Conservation (phyloP, 345 rosid species). For the Lepidium aucheri region DNA sequence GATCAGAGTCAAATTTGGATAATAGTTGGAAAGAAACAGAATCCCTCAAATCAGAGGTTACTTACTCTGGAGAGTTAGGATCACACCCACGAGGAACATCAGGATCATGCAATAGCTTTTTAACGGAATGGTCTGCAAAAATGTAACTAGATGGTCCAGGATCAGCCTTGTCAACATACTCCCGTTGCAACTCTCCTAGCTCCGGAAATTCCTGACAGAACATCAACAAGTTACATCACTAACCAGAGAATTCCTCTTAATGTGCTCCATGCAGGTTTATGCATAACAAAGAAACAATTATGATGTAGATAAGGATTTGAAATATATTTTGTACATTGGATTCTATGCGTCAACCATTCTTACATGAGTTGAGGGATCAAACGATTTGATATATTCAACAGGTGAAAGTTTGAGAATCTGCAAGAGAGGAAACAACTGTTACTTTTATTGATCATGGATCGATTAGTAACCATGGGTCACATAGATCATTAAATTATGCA, state of each 20-base stretch:
- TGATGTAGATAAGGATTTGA: background rate
- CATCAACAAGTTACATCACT: conserved; percentile 7
- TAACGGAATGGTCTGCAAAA: conserved; percentile 35
- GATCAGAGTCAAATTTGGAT: background rate
- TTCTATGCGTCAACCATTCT: conserved; percentile 24
- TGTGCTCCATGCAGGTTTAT: conserved; percentile 1
- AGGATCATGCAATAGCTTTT: conserved; percentile 68
- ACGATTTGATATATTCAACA: conserved; percentile 49
- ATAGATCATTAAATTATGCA: background rate
- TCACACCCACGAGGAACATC: conserved; percentile 72
- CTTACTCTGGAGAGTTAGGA: conserved; percentile 73
- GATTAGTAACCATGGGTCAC: background rate
- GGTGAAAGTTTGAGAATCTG: conserved; percentile 84
- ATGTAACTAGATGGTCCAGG: conserved; percentile 39
- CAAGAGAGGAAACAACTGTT: conserved; percentile 9
- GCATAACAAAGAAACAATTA: background rate
- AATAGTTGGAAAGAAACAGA: conserved; percentile 2
- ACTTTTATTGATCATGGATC: conserved; percentile 1
- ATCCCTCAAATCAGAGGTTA: background rate
- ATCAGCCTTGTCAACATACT: conserved; percentile 42
- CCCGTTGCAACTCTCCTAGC: conserved; percentile 63
- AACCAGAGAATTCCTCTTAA: background rate
- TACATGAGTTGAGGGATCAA: conserved; percentile 81
- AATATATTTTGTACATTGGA: background rate
- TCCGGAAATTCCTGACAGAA: conserved; percentile 55